Conservation (phyloP, 2,329 filamentous ascomycete species). For the Sarocladium strictum region DNA sequence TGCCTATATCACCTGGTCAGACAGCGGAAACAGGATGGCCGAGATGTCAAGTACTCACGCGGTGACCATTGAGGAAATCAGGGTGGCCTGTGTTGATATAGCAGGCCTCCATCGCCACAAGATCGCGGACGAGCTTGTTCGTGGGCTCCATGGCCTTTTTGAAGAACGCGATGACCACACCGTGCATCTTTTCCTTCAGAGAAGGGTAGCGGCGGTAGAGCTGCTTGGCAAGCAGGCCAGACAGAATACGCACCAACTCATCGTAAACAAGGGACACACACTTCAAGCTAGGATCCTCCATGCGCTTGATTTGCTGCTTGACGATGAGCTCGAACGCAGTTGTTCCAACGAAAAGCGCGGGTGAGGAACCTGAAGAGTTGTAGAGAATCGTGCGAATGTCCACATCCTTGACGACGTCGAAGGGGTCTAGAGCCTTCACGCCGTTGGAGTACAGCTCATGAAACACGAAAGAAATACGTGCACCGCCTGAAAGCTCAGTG, state of each 20-base stretch:
- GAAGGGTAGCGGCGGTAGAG: slow-evolving; percentile 89
- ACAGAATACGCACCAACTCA: slow-evolving; percentile 90
- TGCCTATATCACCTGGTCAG: slow-evolving; percentile 43
- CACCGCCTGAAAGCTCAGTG: slow-evolving; percentile 89
- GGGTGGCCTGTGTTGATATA: slow-evolving; percentile 99
- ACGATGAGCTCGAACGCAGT: slow-evolving; percentile 98
- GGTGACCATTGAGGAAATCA: slow-evolving; percentile 93
- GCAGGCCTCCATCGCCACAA: slow-evolving; percentile 92
- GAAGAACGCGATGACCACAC: slow-evolving; percentile 88
- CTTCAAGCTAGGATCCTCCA: slow-evolving; percentile 95
- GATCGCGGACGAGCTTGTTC: slow-evolving; percentile 90
- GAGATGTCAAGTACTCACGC: slow-evolving; percentile 46
- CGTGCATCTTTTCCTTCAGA: slow-evolving; percentile 95
- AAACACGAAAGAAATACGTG: slow-evolving; percentile 98
- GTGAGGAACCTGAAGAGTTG: slow-evolving; percentile 98
- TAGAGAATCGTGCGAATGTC: slow-evolving; percentile 96
- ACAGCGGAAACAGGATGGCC: slow-evolving; percentile 15
- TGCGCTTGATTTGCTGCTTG: slow-evolving; percentile 94
- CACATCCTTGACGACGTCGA: slow-evolving; percentile 94
- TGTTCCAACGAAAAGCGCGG: slow-evolving; percentile 92
- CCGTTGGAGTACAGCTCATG: slow-evolving; percentile 97
- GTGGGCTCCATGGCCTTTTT: slow-evolving; percentile 98
- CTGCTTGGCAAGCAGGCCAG: slow-evolving; percentile 80
- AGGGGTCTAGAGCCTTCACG: slow-evolving; percentile 95
- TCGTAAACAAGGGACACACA: slow-evolving; percentile 97